Base-by-base conservation (phyloP, 2,329 filamentous ascomycete genomes). In the Nigrograna mackinnonii region DNA sequence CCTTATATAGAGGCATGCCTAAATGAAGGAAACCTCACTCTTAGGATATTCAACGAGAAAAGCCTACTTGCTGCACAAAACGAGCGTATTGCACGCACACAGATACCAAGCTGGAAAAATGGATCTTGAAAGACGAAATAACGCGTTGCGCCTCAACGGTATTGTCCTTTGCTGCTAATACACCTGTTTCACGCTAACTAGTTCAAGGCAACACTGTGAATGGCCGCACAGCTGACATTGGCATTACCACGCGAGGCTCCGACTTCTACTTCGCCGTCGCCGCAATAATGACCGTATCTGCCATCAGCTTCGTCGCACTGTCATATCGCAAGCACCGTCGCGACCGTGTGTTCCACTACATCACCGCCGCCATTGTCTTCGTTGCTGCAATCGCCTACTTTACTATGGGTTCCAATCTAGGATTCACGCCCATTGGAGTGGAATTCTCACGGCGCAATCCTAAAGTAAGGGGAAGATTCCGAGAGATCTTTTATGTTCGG, bases 401-500 rank as follows among this genome's bases (percentile, higher is more conserved):
- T 68, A 74, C 78, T 49, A 84, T 86, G 82, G 83, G 75, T n/a
- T 79, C 81, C 7, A 82, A 84, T 55, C 70, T 87, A 1, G 84
- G 84, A 22, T 84, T 79, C 64, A 77, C 79, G 2, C 79, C 82
- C 1, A 83, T 86, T 52, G 57, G 70, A n/a, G 83, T 83, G 28
- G 79, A 88, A 56, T 87, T 79, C 51, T 67, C 65, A 1, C 71
- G 74, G 38, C 66, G 46, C 43, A 60, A 70, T 39, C 65, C 70
- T 12, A 70, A 73, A 4, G 73, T 79, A 3, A 47, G 64, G 2
- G 80, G 80, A 5, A 60, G 67, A 2, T 79, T 78, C 36, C 78
- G 85, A 31, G 78, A 85, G 58, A 79, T 87, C 57, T 86, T 84
- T 66, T 86, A 84, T 50, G 82, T 82, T 28, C 74, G 83, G 32